These are phyloP conservation scores for Xylaria longipes DNA, from an alignment of 495 filamentous ascomycete species.

Conservation along the genomic window DNA sequence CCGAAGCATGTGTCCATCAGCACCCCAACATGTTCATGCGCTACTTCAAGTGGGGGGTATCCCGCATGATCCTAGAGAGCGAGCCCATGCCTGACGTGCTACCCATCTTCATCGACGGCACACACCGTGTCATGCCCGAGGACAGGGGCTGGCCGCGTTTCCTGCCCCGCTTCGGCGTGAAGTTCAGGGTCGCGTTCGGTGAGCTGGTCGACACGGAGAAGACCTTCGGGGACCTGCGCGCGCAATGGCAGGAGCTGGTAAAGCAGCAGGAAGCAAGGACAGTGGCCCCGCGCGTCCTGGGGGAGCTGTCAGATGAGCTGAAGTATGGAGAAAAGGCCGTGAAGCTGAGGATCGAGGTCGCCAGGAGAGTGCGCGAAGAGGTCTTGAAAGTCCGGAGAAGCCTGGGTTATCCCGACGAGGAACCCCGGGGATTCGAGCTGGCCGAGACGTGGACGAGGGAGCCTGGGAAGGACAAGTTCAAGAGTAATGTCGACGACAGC, in stretches of 20 bases:
- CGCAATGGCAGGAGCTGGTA: constrained; percentile 70
- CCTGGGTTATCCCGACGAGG: constrained; percentile 79
- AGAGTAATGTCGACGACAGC: constrained; percentile 55
- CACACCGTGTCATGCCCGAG: constrained; percentile 85
- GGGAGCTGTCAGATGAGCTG: constrained; percentile 72
- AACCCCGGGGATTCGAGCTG: constrained; percentile 53
- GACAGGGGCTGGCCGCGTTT: constrained; percentile 79
- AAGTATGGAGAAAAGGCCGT: constrained; percentile 75
- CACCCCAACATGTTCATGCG: constrained; percentile 78
- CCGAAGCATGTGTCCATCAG: constrained; percentile 93
- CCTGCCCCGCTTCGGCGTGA: constrained; percentile 74
- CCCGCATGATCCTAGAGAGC: constrained; percentile 85
- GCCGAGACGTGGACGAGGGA: constrained; percentile 57
- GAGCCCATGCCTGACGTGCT: constrained; percentile 82
- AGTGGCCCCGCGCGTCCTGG: constrained; percentile 40
- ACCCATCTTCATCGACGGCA: constrained; percentile 93
- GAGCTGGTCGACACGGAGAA: constrained; percentile 64
- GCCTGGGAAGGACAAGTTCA: constrained; percentile 48
- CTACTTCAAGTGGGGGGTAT: constrained; percentile 97
- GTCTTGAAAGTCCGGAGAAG: constrained; percentile 76
- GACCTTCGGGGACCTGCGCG: constrained; percentile 70
- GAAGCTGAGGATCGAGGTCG: constrained; percentile 80
- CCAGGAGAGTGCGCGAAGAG: constrained; percentile 75
- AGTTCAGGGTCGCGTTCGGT: constrained; percentile 77
- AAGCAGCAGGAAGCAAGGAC: constrained; percentile 32